Evolutionary conservation across 352 stramenopile species (phyloP).

Genomic region (Globisporangium orthogonon): DNA sequence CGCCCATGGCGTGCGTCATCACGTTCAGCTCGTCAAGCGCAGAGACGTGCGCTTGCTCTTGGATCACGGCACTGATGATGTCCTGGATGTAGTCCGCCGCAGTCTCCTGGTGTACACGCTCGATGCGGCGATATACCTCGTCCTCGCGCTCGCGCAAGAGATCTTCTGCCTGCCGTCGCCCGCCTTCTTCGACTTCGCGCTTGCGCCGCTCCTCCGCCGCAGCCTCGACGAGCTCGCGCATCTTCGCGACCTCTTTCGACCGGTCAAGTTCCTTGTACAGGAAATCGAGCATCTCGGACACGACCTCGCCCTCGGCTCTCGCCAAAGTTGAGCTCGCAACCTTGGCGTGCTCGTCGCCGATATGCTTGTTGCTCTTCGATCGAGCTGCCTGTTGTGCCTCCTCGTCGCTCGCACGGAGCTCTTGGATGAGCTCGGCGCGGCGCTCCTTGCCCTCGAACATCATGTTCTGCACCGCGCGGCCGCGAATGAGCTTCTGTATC

Average conservation of each 20-base stretch:
- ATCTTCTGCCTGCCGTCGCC: slow-evolving; percentile 83
- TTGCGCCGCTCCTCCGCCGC: slow-evolving; percentile 61
- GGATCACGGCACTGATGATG: slow-evolving; percentile 49
- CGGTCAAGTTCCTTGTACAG: slow-evolving; percentile 87
- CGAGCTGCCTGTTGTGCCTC: slow-evolving; percentile 12
- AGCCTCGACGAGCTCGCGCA: slow-evolving; percentile 64
- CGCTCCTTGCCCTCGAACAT: slow-evolving; percentile 91
- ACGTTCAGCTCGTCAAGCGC: slow-evolving; percentile 55
- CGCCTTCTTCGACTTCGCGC: slow-evolving; percentile 83
- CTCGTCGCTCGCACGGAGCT: slow-evolving; percentile 79
- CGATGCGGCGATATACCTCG: slow-evolving; percentile 71
- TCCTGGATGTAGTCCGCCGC: slow-evolving; percentile 64
- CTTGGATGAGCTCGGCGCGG: slow-evolving; percentile 80
- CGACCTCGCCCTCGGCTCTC: slow-evolving; percentile 82
- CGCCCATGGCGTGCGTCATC: slow-evolving; percentile 25
- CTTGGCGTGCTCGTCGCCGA: slow-evolving; percentile 31
- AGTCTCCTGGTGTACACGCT: slow-evolving; percentile 78
- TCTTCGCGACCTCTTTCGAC: slow-evolving; percentile 65
- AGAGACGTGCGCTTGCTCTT: slow-evolving; percentile 34
- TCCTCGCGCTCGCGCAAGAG: slow-evolving; percentile 75
- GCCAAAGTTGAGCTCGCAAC: slow-evolving; percentile 45
- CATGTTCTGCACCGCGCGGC: slow-evolving; percentile 90
- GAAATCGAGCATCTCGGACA: slow-evolving; percentile 86
- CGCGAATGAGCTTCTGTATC: slow-evolving; percentile 85
- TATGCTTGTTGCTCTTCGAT: slow-evolving; percentile 7